Conservation (phyloP, 2,329 filamentous ascomycete genomes). For the Dothidotthia symphoricarpi region DNA sequence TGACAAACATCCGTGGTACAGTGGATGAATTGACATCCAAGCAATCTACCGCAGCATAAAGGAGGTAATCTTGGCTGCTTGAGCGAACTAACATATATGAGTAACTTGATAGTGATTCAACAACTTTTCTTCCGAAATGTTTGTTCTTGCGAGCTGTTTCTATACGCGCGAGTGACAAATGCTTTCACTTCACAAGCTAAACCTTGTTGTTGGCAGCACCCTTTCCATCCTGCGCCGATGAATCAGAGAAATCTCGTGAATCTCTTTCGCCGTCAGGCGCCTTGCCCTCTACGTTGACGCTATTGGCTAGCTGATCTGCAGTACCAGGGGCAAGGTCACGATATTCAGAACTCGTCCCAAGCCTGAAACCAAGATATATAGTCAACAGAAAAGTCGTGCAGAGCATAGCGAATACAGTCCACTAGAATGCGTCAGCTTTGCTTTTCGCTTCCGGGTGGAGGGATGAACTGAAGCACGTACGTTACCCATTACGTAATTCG, state of each 20-base stretch:
- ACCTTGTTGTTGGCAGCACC: background rate
- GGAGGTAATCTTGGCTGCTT: too few species aligned
- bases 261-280: slow-evolving; percentile 12
- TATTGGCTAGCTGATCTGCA: slow-evolving; percentile 18
- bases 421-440: slow-evolving; percentile 6
- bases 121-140: too few species aligned
- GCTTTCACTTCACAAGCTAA: too few species aligned
- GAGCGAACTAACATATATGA: too few species aligned
- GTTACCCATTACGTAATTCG: slow-evolving; percentile 23
- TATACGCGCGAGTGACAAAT: too few species aligned
- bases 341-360: slow-evolving; percentile 22
- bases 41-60: too few species aligned
- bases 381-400: slow-evolving; percentile 16
- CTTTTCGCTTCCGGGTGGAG: background rate
- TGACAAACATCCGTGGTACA: too few species aligned
- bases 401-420: slow-evolving; percentile 23
- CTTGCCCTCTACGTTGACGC: slow-evolving; percentile 13
- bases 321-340: slow-evolving; percentile 21
- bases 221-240: background rate
- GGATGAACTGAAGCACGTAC: slow-evolving; percentile 3
- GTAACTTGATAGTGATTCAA: too few species aligned
- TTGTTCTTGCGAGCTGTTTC: too few species aligned
- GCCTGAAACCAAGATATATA: slow-evolving; percentile 20
- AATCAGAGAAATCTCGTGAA: slow-evolving; percentile 8
- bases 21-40: too few species aligned